Conservation (phyloP, 2,329 filamentous ascomycete genomes). For the Aspergillus quadrilineatus region DNA sequence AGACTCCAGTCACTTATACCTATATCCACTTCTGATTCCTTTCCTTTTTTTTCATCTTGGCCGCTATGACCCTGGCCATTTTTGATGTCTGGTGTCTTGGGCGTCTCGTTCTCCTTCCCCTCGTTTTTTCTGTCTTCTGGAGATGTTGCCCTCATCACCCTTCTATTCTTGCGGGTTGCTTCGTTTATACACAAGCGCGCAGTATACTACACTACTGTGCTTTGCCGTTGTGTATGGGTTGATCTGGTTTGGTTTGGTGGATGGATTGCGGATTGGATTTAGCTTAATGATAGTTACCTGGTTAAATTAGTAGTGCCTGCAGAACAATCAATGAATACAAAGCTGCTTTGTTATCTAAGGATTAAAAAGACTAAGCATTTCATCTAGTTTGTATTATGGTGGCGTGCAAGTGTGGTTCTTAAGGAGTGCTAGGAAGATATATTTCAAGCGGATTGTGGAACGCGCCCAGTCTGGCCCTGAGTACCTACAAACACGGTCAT, state of each 20-base stretch:
- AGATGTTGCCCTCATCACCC: conserved; percentile 11
- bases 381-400: not conserved
- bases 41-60: conserved; percentile 4
- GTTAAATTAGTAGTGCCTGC: not conserved
- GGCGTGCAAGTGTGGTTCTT: no score
- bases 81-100: conserved; percentile 27
- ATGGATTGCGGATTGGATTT: conserved; percentile 1
- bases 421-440: no score
- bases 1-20: conserved; percentile 16
- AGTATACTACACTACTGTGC: not conserved
- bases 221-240: not conserved
- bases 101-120: conserved; percentile 9
- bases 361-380: not conserved
- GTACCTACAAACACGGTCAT: no score
- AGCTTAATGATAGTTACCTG: conserved; percentile 9
- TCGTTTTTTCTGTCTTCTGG: conserved; percentile 6
- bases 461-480: no score
- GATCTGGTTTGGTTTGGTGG: not conserved
- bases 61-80: conserved; percentile 31
- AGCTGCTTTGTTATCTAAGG: not conserved
- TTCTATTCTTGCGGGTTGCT: not conserved
- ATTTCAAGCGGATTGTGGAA: no score
- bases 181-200: conserved; percentile 2
- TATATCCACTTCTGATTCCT: conserved; percentile 13
- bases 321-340: not conserved